Conservation (phyloP, 2,329 filamentous ascomycete species). For the Cryoendolithus antarcticus region DNA sequence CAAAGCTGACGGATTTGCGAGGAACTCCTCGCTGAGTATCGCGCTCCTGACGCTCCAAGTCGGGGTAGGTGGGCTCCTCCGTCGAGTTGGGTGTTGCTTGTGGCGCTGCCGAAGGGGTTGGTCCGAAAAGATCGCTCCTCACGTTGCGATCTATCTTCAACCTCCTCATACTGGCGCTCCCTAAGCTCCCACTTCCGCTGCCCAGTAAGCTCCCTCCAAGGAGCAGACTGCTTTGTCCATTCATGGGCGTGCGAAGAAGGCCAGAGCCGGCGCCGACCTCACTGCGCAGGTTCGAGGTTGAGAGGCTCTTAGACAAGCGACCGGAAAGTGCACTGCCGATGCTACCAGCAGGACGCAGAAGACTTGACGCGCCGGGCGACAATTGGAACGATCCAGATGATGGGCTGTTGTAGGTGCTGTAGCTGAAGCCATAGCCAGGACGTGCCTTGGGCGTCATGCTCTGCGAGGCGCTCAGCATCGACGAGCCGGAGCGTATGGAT, state of each 20-base stretch:
- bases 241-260: constrained; percentile 3
- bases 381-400: constrained; percentile 43
- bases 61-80: constrained; percentile 19
- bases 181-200: constrained; percentile 44
- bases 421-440: constrained; percentile 77
- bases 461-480: constrained; percentile 3
- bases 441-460: constrained; percentile 3
- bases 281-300: constrained; percentile 71
- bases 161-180: constrained; percentile 68
- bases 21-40: background rate
- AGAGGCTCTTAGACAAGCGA: constrained; percentile 70
- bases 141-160: constrained; percentile 84
- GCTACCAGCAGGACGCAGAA: constrained; percentile 48
- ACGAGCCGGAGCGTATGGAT: constrained; percentile 4
- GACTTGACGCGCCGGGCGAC: constrained; percentile 54
- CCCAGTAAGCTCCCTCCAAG: constrained; percentile 1
- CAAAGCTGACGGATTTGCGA: constrained; percentile 90
- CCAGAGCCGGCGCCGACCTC: constrained; percentile 45
- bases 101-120: constrained; percentile 9
- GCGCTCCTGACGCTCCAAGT: no score
- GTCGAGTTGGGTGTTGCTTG: no score
- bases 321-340: constrained; percentile 45
- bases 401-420: constrained; percentile 81
- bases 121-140: constrained; percentile 51
- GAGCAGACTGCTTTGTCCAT: constrained; percentile 3